Base-by-base conservation (phyloP, 176 grass and related monocot genomes). In the Triticum urartu region DNA sequence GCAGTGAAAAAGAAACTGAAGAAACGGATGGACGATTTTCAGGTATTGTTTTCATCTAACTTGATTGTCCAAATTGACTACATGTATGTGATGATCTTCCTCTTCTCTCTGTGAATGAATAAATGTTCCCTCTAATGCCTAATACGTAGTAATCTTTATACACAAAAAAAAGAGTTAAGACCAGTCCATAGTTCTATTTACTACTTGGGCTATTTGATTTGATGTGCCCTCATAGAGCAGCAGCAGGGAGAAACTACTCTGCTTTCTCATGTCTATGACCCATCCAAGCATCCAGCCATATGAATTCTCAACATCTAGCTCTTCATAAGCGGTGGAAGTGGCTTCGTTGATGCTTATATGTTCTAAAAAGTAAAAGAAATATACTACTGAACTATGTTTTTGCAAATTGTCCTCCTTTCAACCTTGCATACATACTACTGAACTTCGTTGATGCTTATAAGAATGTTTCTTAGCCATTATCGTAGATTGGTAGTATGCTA, bases 1-100 rank as follows among this genome's bases (percentile, higher is more conserved):
- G 92, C 89, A 68, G 84, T 99, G 61, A 99, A 91, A 94, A 95
- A 91, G 85, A 99, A 94, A 63, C 80, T 99, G 79, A 99, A 99
- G 89, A 89, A 91, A 34, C 76, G 89, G 70, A 99, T 99, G 94
- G 89, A 95, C 85, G 94, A 94, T 59, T 99, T 96, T 88, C 94
- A 99, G 97, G 97, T 93, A 92, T 42, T 67, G 45, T 75, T 54
- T 73, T 87, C 33, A 40, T 73, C 62, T 83, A 25, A 15, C 25
- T 68, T 33, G 35, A 87, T 30, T 61, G 11, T 8, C 75, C 68
- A 50, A 72, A 48, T 75, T 91, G 52, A 10, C 63, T 30, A 30
- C 28, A 81, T 81, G 22, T 25, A 21, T 75, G 39, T 64, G 18
- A 75, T 80, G 22, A 17, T 79, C 52, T 62, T 88, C 54, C 56